Evolutionary conservation across 768 basidiomycete genomes (phyloP), one percentile per base, ranked within the genome.

Genomic region (Serendipita indica): DNA sequence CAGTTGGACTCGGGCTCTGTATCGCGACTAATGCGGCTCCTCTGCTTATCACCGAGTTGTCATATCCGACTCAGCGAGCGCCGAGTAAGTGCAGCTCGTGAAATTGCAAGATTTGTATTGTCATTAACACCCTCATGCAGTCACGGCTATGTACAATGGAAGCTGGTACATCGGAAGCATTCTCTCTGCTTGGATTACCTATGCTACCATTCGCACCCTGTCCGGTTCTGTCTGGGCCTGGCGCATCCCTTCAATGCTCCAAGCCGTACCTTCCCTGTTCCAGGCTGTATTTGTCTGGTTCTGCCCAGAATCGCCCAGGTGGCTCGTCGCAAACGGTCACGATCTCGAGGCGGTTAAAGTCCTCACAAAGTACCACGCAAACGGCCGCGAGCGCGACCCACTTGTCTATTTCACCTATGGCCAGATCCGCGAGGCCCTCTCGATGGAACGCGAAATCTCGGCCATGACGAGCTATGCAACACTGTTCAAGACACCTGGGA

Each of bases 111-210:
- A 41, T 30, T 18, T 32, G 35, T 16, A n/a, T 35, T 22, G n/a
- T n/a, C n/a, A n/a, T n/a, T n/a, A n/a, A 33, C 60, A 63, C 20
- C 72, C 79, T 49, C 77, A 82, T 60, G 75, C 79, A n/a, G n/a
- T 33, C 41, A 49, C 54, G 37, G 39, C 58, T 20, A 56, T 52
- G 33, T 30, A 30, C n/a, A 57, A 88, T 69, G 75, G 82, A 0
- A 77, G 75, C 54, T 88, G 86, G 86, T 87, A 87, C 67, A 64
- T 82, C 33, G 86, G 86, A 6, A 82, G 81, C 62, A 81, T 85
- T 60, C 68, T 81, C 37, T 49, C 74, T 12, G 67, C 66, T 45
- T 69, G 68, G 70, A 64, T 67, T 25, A 86, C 82, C 0, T 76
- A 83, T 33, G 79, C 79, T 6, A 84, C 84, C 0, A 85, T 84